phyloP scores from a whole-genome alignment of 2,329 filamentous ascomycete species.

The Neophaeococcomyces mojaviensis region DNA sequence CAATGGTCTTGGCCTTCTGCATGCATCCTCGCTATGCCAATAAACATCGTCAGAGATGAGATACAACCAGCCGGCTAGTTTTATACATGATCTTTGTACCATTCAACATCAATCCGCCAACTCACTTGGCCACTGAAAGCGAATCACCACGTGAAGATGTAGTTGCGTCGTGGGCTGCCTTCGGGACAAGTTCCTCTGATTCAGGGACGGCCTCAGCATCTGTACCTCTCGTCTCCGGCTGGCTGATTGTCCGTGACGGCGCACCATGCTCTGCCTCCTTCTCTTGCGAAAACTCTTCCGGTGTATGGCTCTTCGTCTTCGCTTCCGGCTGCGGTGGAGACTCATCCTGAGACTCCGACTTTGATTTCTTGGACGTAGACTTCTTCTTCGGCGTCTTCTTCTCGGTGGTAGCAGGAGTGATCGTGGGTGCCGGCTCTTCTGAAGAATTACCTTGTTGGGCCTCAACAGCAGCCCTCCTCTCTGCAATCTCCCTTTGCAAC shows the following conservation, averaged over 20 bases:
- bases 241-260: conserved; percentile 1
- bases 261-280: conserved; percentile 4
- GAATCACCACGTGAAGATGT: conserved; percentile 15
- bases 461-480: conserved; percentile 16
- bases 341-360: neutral
- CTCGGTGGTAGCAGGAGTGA: neutral
- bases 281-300: neutral
- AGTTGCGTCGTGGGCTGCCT: conserved; percentile 41
- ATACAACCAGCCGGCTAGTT: neutral
- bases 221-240: neutral
- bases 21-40: conserved; percentile 3
- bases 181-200: conserved; percentile 41
- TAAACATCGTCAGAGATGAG: neutral
- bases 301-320: conserved; percentile 4
- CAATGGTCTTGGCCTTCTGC: neutral
- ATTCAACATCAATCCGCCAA: neutral
- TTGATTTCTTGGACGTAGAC: neutral
- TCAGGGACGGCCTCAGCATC: conserved; percentile 25
- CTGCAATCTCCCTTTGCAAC: conserved; percentile 21
- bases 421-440: neutral
- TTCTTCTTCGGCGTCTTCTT: neutral
- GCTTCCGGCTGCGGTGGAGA: conserved; percentile 5
- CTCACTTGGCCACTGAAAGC: conserved; percentile 20
- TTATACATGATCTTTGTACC: neutral
- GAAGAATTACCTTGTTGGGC: conserved; percentile 4